These are phyloP conservation scores for Cicer pinnatifidum DNA, from an alignment of 306 rosid species.

Conservation along the genomic window DNA sequence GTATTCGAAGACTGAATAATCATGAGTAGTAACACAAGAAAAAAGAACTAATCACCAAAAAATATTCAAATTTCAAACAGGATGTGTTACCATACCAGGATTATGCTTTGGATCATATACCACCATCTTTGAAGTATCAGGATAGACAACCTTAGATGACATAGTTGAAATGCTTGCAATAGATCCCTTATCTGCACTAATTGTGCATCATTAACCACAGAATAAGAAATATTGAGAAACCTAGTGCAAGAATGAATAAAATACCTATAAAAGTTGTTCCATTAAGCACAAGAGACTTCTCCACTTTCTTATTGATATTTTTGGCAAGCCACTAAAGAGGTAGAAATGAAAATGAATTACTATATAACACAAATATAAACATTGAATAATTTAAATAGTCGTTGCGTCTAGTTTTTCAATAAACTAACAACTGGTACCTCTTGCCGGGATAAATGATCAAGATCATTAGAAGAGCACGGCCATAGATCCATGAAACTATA, in stretches of 20 bases:
- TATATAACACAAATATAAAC: conserved; percentile 32
- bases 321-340: conserved; percentile 80
- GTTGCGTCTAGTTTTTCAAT: neutral
- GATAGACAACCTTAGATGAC: conserved; percentile 68
- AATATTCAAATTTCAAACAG: conserved; percentile 17
- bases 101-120: conserved; percentile 84
- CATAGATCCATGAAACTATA: conserved; percentile 94
- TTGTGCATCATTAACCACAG: conserved; percentile 36
- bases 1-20: too few relatives aligned
- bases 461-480: conserved; percentile 86
- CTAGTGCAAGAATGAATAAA: conserved; percentile 26
- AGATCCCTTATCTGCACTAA: conserved; percentile 62
- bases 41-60: conserved; percentile 13
- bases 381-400: conserved; percentile 3
- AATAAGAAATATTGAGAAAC: conserved; percentile 38
- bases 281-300: conserved; percentile 55
- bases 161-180: conserved; percentile 50
- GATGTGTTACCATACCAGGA: conserved; percentile 57
- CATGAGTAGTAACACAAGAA: neutral
- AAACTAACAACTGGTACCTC: conserved; percentile 61
- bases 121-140: conserved; percentile 85
- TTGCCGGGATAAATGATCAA: conserved; percentile 80
- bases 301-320: conserved; percentile 62
- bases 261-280: conserved; percentile 66
- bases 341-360: conserved; percentile 43